Evolutionary conservation across 139 green algal genomes (phyloP), one percentile per base, ranked within the genome.

Genomic region (Penium margaritaceum): DNA sequence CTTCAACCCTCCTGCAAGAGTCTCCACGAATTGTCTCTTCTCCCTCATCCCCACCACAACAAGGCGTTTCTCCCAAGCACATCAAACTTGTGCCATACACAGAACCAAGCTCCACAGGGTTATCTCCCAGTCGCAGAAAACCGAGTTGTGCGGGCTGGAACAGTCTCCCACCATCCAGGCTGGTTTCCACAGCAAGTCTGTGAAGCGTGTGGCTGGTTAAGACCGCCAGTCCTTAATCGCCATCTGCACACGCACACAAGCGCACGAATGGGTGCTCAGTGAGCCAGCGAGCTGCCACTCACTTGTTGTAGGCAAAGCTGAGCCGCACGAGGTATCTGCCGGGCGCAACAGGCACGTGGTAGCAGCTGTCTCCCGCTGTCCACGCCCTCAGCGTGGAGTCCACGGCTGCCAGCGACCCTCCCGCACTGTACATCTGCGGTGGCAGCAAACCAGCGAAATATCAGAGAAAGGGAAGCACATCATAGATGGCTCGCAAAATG

Each of bases 281-380:
- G n/a, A n/a, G n/a, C n/a, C n/a, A n/a, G n/a, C n/a, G n/a, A n/a
- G n/a, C n/a, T n/a, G 35, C 14, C 1, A 43, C 60, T 15, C 34
- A 71, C 63, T 71, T 71, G 63, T 71, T 71, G 2, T 71, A 71
- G 63, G 32, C 36, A 33, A 71, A 71, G 63, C 63, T 71, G 32
- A 71, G 63, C 32, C 63, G 33, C 39, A 71, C 32, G 63, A 71
- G 63, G 32, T 71, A 71, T 37, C 63, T 51, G 29, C 63, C 63
- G 17, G 63, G 63, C 29, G 63, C 21, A 14, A 71, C 63, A 3
- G 63, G 63, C 44, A 71, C 47, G 39, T 41, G 29, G 63, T 71
- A 71, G 63, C 63, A 71, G 63, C 63, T 71, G 63, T 71, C 63
- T 15, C 63, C 63, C 29, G 21, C 29, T 17, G 53, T 41, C 63